phyloP scores from a whole-genome alignment of 306 rosid species.

The Cicer cuneatum region DNA sequence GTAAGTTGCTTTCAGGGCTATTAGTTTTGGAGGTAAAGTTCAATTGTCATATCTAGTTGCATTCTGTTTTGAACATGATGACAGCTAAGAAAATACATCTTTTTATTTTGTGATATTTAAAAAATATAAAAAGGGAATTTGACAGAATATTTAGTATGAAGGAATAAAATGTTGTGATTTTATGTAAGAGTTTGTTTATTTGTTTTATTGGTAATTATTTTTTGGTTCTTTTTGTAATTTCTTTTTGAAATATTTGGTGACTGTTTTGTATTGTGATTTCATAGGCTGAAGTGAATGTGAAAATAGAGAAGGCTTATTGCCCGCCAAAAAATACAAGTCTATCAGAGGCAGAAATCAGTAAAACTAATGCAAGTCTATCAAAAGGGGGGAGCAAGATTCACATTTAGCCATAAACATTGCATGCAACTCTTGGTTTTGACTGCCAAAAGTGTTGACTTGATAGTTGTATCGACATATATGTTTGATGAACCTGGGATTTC shows the following conservation, averaged over 20 bases:
- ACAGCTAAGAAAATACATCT: background rate
- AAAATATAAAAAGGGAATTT: background rate
- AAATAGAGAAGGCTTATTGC: constrained; percentile 65
- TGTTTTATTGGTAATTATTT: background rate
- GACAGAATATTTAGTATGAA: background rate
- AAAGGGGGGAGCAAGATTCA: too few relatives aligned
- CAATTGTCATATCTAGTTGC: background rate
- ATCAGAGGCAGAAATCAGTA: too few relatives aligned
- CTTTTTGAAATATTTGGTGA: background rate
- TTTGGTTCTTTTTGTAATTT: constrained; percentile 1
- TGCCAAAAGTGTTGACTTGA: too few relatives aligned
- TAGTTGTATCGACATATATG: too few relatives aligned
- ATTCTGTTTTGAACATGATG: too few relatives aligned
- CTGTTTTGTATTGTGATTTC: constrained; percentile 32
- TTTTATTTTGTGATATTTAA: background rate
- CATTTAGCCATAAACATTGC: too few relatives aligned
- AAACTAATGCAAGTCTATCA: too few relatives aligned
- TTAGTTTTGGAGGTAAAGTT: constrained; percentile 8
- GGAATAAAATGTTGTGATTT: background rate
- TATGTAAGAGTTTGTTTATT: background rate
- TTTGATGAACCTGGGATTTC: too few relatives aligned
- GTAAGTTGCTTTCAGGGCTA: constrained; percentile 47
- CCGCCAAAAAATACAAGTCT: constrained; percentile 54
- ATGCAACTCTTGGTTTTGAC: too few relatives aligned
- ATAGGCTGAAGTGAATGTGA: constrained; percentile 80